Conservation (phyloP, 257 asterid genomes). For the Scutellaria baicalensis region DNA sequence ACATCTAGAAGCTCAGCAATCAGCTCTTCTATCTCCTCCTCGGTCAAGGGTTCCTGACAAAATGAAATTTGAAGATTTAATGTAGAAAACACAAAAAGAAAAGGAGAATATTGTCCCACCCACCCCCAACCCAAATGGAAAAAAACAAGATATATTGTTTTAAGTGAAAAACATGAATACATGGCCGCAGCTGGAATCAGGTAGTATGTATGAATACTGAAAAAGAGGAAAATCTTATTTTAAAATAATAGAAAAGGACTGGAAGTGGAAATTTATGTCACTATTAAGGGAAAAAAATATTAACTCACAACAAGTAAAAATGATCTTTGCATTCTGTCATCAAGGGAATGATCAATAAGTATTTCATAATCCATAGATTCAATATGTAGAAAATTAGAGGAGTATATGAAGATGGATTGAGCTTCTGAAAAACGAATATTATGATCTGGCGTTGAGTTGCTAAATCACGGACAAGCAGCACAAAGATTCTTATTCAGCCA, state of each 20-base stretch:
- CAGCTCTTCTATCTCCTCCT: constrained; percentile 81
- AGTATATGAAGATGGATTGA: not conserved
- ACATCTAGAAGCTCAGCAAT: constrained; percentile 80
- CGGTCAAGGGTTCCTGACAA: constrained; percentile 77
- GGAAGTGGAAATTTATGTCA: not conserved
- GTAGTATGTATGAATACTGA: not conserved
- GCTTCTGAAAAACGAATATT: not conserved
- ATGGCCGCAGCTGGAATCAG: not conserved
- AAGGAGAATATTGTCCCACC: not conserved
- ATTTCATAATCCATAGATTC: not conserved
- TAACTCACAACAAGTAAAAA: not conserved
- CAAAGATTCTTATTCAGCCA: not conserved
- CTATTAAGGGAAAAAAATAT: not conserved
- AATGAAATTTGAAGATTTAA: not conserved
- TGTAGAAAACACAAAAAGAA: not conserved
- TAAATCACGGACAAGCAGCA: not conserved
- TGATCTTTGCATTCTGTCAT: not conserved
- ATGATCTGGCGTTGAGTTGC: constrained; percentile 4
- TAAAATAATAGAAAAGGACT: not conserved
- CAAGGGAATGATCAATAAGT: not conserved
- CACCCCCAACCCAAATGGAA: no score
- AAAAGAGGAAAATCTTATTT: not conserved
- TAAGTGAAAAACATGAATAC: not conserved
- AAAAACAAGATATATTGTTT: not conserved
- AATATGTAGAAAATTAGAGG: not conserved